These are phyloP conservation scores for Clavariopsis aquatica DNA, from an alignment of 495 filamentous ascomycete species.

Conservation along the genomic window DNA sequence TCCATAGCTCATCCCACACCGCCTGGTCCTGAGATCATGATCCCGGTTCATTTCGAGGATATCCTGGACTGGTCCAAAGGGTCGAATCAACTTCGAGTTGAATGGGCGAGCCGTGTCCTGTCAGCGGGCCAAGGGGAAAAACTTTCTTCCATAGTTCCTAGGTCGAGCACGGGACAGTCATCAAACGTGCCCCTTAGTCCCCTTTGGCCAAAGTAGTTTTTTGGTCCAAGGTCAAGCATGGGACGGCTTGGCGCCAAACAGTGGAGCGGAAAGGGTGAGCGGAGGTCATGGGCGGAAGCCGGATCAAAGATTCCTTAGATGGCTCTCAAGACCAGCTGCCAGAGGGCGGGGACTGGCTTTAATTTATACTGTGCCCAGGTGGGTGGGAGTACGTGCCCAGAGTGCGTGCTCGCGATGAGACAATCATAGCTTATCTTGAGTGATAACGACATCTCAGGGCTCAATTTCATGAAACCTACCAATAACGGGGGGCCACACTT, in stretches of 20 bases:
- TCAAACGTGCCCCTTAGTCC: neutral
- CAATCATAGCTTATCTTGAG: conserved; percentile 36
- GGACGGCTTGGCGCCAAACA: conserved; percentile 7
- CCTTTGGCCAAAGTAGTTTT: neutral
- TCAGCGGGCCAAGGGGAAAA: neutral
- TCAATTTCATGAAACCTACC: conserved; percentile 18
- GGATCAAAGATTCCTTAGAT: neutral
- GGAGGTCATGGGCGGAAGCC: conserved; percentile 15
- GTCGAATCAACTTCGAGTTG: neutral
- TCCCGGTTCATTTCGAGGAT: neutral
- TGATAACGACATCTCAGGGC: conserved; percentile 33
- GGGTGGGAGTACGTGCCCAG: conserved; percentile 16
- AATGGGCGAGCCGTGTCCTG: neutral
- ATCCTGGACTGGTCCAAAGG: neutral
- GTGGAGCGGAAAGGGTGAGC: conserved; percentile 1
- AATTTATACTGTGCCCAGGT: conserved; percentile 18
- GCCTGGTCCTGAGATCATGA: neutral
- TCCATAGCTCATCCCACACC: neutral
- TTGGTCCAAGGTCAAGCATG: neutral
- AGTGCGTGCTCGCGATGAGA: conserved; percentile 16
- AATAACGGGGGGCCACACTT: conserved; percentile 18
- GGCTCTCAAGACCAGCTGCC: neutral
- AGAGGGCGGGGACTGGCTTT: conserved; percentile 8
- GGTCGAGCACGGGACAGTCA: neutral
- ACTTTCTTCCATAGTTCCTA: neutral